Evolutionary conservation across 108 stramenopile genomes (phyloP).

Genomic region (Mayamaea pseudoterrestris): DNA sequence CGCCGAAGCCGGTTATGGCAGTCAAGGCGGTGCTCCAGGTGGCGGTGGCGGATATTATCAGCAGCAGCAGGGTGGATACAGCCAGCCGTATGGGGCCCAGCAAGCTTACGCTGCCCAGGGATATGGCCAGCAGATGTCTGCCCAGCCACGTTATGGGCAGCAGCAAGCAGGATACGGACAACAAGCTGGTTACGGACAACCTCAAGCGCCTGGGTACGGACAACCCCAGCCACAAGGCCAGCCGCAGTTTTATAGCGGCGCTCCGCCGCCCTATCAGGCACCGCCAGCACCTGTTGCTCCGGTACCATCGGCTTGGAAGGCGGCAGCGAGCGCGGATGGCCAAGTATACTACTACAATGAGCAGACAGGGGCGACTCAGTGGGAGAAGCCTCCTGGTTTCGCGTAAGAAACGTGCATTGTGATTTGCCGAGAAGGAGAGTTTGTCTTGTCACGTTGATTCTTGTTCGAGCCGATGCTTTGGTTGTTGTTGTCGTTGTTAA

Average conservation of each 20-base stretch:
- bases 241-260: conserved; percentile 3
- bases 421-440: no score
- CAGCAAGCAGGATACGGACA: conserved; percentile 2
- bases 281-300: conserved; percentile 11
- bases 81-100: conserved; percentile 17
- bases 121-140: conserved; percentile 30
- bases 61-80: conserved; percentile 19
- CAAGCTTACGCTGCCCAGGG: conserved; percentile 7
- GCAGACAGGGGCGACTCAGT: conserved; percentile 68
- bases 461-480: neutral
- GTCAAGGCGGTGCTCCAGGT: conserved; percentile 8
- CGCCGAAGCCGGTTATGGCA: conserved; percentile 24
- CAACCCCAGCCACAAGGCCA: conserved; percentile 2
- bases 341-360: conserved; percentile 89
- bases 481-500: neutral
- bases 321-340: conserved; percentile 58
- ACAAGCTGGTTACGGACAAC: conserved; percentile 9
- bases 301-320: conserved; percentile 42
- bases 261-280: conserved; percentile 18
- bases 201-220: conserved; percentile 16
- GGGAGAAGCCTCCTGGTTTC: conserved; percentile 82
- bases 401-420: conserved; percentile 23
- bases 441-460: neutral
- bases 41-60: conserved; percentile 19
- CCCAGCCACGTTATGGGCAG: conserved; percentile 8